Evolutionary conservation across 306 rosid genomes (phyloP), one percentile per base, ranked within the genome.

Genomic region (Calophaca sinica): DNA sequence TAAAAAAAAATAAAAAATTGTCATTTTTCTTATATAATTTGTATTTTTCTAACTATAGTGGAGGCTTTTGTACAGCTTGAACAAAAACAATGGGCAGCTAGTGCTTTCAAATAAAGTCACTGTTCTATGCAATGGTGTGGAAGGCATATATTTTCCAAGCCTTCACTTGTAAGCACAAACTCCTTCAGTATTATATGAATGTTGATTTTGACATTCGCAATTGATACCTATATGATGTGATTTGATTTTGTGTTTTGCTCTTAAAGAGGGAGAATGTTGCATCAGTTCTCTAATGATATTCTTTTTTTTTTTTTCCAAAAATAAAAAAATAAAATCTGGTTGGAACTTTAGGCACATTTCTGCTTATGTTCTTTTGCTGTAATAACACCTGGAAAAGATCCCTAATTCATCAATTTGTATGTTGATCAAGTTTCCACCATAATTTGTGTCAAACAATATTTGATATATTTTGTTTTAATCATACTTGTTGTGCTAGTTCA

Each of bases 91-190:
- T 41, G 92, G 83, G 53, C 92, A 86, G 71, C 70, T 82, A 64
- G 81, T 84, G 81, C 87, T 86, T 72, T 89, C 96, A 52, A 88
- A 84, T 87, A 92, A 90, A 78, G 99, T 96, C 82, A 85, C 88
- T 41, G 99, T 96, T 81, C 86, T 96, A 81, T 92, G 98, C 92
- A 92, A 96, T 70, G 88, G 90, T 41, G 88, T 96, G 79, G 91
- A 96, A 85, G 99, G 99, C 86, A 62, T 83, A 84, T 96, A 96
- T 82, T 92, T 92, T 90, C 96, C 99, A 54, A 92, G 98, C 86
- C 98, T 96, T 81, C 99, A 96, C 88, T 80, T 78, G 99, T 96
- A 90, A 92, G 99, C 79, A 31, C 65, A 68, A 57, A 46, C 63
- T 61, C 67, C 44, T 82, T 67, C 78, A 15, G 49, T 61, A 51